Base-by-base conservation (phyloP, 2,329 filamentous ascomycete genomes). In the Nigrospora oryzae region DNA sequence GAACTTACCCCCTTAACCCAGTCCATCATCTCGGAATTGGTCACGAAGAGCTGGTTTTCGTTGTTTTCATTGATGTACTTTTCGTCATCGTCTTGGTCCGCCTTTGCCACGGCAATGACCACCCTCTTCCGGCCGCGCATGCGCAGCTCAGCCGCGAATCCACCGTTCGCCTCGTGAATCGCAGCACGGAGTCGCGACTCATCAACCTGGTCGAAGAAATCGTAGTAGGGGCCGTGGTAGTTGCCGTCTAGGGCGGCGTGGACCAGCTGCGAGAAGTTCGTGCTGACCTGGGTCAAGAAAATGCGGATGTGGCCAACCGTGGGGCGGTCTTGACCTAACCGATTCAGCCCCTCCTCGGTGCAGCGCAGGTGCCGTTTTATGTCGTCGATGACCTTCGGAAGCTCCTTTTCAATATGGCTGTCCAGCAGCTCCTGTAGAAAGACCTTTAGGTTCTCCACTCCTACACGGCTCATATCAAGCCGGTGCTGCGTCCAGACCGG, bases 401-500 rank as follows among this genome's bases (percentile, higher is more conserved):
- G 38, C 38, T 64, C 58, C 11, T 43, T 50, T 31, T 57, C 51
- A 37, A 63, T 58, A 35, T 62, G 59, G 6, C 48, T 37, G 38
- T 56, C 54, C 5, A 62, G 49, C 1, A 62, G 42, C 4, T 53
- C 45, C 33, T 57, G 52, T 6, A 62, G 36, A 37, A 54, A 56
- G 10, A 28, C 38, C 19, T 48, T 53, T 13, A 51, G 50, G 16
- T 51, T 46, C 6, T 44, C 43, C 16, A 50, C 47, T 2, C 53
- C 53, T 11, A 59, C 46, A 31, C 53, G 50, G 16, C 43, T 44
- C 41, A 46, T 42, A 33, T 57, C 50, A 0, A 57, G 39, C 8
- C 15, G 30, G 17, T 55, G 48, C 4, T 54, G 53, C 12, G 62
- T 56, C 49, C 62, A 70, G 11, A 60, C 56, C 11, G 61, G 54